These are phyloP conservation scores for Ustilago shanxiensis DNA, from an alignment of 1,284 basidiomycete genomes.

Conservation along the genomic window DNA sequence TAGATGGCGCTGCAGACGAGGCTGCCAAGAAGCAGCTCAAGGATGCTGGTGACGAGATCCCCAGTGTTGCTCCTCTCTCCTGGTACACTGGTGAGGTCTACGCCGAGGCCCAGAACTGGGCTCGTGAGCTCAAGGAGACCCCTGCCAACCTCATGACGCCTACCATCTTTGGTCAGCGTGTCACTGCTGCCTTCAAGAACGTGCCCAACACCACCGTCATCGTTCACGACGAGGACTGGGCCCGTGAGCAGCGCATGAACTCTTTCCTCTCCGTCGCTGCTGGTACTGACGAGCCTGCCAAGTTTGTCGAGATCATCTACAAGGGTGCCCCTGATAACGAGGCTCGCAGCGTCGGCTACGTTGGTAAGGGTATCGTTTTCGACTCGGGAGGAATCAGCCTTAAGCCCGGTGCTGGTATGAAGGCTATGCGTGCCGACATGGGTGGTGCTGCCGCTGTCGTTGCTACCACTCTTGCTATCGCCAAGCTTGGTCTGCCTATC, in stretches of 20 bases:
- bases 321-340: slow-evolving; percentile 77
- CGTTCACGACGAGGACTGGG: slow-evolving; percentile 87
- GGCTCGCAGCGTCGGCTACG: slow-evolving; percentile 79
- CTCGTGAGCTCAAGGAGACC: slow-evolving; percentile 85
- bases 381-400: slow-evolving; percentile 89
- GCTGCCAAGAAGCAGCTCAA: slow-evolving; percentile 61
- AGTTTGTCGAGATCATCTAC: slow-evolving; percentile 89
- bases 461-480: slow-evolving; percentile 81
- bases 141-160: slow-evolving; percentile 77
- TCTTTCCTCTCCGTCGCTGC: slow-evolving; percentile 89
- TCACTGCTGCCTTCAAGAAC: slow-evolving; percentile 78
- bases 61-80: slow-evolving; percentile 59
- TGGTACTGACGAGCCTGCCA: slow-evolving; percentile 84
- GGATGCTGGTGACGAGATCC: slow-evolving; percentile 60
- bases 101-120: slow-evolving; percentile 84
- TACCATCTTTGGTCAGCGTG: slow-evolving; percentile 80
- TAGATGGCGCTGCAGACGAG: slow-evolving; percentile 50
- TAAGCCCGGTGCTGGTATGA: slow-evolving; percentile 79
- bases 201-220: slow-evolving; percentile 79
- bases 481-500: slow-evolving; percentile 82
- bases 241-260: slow-evolving; percentile 84
- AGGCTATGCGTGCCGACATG: slow-evolving; percentile 71
- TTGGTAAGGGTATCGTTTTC: slow-evolving; percentile 78
- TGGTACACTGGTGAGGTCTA: slow-evolving; percentile 73
- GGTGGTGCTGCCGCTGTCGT: slow-evolving; percentile 79